Evolutionary conservation across 441 rosid genomes (phyloP), one percentile per base, ranked within the genome.

Genomic region (Populus hybrid): DNA sequence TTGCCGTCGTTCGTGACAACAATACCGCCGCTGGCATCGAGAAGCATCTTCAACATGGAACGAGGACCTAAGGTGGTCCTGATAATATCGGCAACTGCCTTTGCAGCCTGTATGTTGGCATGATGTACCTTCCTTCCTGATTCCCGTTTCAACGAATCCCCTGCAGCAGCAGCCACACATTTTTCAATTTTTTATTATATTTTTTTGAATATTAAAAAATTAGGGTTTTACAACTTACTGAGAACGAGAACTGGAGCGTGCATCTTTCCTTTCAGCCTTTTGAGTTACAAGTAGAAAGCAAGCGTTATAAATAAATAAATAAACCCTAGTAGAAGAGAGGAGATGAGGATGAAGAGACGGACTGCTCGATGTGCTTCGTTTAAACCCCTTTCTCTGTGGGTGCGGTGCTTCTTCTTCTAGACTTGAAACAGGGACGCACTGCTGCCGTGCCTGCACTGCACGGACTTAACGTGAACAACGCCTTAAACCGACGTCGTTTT

Each of bases 51-150:
- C 75, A 91, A 80, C 99, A 95, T 95, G 74, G 98, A 92, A 26
- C 99, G 85, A 38, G 99, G 99, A 69, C 98, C 99, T 88, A 95
- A 86, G 23, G 99, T 95, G 12, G 97, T 93, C 34, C 99, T 92
- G 28, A 93, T 88, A 36, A 93, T 92, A 40, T 93, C 97, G 77
- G 99, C 95, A 80, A 95, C 95, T 73, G 92, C 96, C 97, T 91
- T 91, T 0, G 97, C 86, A 72, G 95, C 95, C 74, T 91, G 93
- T 70, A 92, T 91, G 81, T 92, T 92, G 78, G 83, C 90, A 89
- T 84, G 92, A 34, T 92, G 93, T 38, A 90, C 93, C 82, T 86
- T 92, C n/a, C 76, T 69, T 70, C 95, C 95, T 53, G 95, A 89
- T 83, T 91, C 93, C 12, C 95, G 93, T 76, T 92, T 91, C 85